Conservation (phyloP, 2,329 filamentous ascomycete genomes). For the Aureobasidium sp. region DNA sequence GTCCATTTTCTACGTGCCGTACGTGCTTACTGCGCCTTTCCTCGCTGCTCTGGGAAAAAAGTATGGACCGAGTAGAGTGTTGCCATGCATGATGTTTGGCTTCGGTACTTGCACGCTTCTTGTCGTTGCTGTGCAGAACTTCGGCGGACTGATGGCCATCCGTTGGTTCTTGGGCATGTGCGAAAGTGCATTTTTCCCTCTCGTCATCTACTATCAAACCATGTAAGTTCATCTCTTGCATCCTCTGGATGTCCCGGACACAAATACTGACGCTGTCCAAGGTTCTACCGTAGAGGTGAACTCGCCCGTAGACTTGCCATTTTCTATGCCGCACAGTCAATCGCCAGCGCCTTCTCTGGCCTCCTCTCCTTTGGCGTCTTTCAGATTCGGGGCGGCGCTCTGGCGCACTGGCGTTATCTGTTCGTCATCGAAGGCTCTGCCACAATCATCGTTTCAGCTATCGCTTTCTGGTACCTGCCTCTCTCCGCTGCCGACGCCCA, state of each 20-base stretch:
- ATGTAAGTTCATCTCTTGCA: slow-evolving; percentile 20
- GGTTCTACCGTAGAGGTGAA: slow-evolving; percentile 65
- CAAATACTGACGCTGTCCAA: slow-evolving; percentile 21
- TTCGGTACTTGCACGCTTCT: slow-evolving; percentile 62
- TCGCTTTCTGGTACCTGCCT: slow-evolving; percentile 66
- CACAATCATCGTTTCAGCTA: slow-evolving; percentile 52
- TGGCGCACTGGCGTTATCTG: slow-evolving; percentile 56
- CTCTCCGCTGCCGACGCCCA: slow-evolving; percentile 54
- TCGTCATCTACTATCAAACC: slow-evolving; percentile 57
- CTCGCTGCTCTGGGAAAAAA: slow-evolving; percentile 62
- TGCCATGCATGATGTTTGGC: slow-evolving; percentile 61
- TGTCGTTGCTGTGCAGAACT: slow-evolving; percentile 51
- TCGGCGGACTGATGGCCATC: slow-evolving; percentile 58
- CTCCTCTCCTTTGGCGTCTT: slow-evolving; percentile 56
- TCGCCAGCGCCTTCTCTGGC: slow-evolving; percentile 61
- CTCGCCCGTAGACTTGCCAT: slow-evolving; percentile 63
- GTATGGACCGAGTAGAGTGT: slow-evolving; percentile 55
- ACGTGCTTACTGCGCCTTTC: slow-evolving; percentile 62
- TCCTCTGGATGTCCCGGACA: not conserved
- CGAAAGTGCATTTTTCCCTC: slow-evolving; percentile 62
- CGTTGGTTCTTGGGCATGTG: slow-evolving; percentile 61
- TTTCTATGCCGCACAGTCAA: slow-evolving; percentile 70
- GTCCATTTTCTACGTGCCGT: slow-evolving; percentile 68
- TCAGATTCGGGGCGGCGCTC: slow-evolving; percentile 45
- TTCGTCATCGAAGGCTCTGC: slow-evolving; percentile 55